Percentiles rank a stretch among this genome's conserved stretches.
phyloP scores from a whole-genome alignment of 768 basidiomycete genomes.

The Termitomyces sp. region DNA sequence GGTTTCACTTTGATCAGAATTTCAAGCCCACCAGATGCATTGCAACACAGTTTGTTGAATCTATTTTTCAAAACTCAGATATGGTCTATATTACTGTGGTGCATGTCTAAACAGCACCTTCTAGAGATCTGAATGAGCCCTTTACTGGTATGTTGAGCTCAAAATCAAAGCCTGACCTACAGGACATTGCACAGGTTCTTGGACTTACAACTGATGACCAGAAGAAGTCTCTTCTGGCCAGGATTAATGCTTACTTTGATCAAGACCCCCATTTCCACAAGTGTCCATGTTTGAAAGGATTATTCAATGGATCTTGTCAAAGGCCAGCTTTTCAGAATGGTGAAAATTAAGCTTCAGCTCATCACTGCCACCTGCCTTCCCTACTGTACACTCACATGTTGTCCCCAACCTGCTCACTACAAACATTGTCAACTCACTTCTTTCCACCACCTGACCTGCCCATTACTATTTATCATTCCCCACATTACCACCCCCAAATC shows the following conservation, averaged over 20 bases:
- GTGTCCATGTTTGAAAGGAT: background rate
- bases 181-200: background rate
- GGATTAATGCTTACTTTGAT: background rate
- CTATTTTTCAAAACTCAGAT: too few species aligned
- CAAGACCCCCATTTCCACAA: background rate
- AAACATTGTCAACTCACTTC: background rate
- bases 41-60: too few species aligned
- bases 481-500: background rate
- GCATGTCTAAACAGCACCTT: too few species aligned
- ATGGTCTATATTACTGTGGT: too few species aligned
- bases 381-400: background rate
- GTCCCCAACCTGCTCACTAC: background rate
- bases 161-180: background rate
- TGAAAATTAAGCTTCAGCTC: background rate
- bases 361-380: background rate
- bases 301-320: background rate
- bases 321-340: background rate
- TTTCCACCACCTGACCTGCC: background rate
- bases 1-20: background rate
- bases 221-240: background rate
- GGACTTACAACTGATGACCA: background rate
- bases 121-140: background rate
- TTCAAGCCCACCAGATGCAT: background rate
- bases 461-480: background rate
- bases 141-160: background rate